phyloP scores from a whole-genome alignment of 768 basidiomycete genomes.

The Pulveroboletus sp. region DNA sequence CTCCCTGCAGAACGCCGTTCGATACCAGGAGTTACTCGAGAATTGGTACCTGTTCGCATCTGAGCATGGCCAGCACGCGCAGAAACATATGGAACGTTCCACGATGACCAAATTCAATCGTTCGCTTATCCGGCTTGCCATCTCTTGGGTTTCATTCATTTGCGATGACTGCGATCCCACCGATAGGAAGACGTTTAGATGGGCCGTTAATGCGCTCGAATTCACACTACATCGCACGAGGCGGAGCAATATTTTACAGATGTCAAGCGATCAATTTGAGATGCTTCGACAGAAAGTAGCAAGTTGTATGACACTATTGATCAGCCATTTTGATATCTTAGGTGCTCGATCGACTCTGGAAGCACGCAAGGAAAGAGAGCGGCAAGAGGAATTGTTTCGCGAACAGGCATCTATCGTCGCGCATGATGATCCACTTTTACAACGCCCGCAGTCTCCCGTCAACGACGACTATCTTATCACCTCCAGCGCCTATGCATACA shows the following conservation, averaged over 20 bases:
- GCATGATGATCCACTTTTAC: conserved; percentile 46
- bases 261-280: conserved; percentile 86
- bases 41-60: conserved; percentile 98
- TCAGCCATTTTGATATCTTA: conserved; percentile 96
- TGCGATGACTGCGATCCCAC: conserved; percentile 97
- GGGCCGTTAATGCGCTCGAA: conserved; percentile 95
- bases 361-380: conserved; percentile 86
- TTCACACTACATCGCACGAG: conserved; percentile 86
- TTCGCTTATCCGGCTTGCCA: conserved; percentile 82
- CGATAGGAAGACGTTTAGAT: conserved; percentile 93
- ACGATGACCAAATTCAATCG: conserved; percentile 73
- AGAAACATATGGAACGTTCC: conserved; percentile 78
- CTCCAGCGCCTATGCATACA: conserved; percentile 38
- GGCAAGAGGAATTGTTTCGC: conserved; percentile 57
- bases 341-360: conserved; percentile 87
- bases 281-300: conserved; percentile 89
- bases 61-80: conserved; percentile 88
- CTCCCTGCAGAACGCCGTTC: conserved; percentile 53
- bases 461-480: conserved; percentile 31
- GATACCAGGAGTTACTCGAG: conserved; percentile 80
- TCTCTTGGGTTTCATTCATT: conserved; percentile 98
- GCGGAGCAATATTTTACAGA: conserved; percentile 82
- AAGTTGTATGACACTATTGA: conserved; percentile 93
- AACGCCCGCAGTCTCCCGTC: conserved; percentile 36
- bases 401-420: conserved; percentile 49